Percentiles rank a stretch among this genome's conserved stretches.
These are phyloP conservation scores for Acacia confusa DNA, from an alignment of 306 rosid species.

Conservation along the genomic window DNA sequence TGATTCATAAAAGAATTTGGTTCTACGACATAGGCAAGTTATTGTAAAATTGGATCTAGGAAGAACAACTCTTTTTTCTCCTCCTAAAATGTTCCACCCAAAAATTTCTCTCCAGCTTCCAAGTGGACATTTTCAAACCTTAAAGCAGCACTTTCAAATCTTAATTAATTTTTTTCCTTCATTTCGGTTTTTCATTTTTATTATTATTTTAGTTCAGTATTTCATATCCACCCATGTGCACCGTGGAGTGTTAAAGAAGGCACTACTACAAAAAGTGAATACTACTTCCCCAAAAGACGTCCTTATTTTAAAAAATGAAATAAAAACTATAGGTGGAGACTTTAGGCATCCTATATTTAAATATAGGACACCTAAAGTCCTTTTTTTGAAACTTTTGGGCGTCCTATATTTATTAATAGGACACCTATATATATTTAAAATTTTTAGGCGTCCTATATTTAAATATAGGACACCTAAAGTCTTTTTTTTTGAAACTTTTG, in stretches of 20 bases:
- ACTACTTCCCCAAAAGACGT: no score
- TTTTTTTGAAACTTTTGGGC: no score
- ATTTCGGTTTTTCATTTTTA: background rate
- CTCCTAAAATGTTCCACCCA: slow-evolving; percentile 10
- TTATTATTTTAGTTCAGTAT: background rate
- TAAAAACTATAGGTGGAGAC: no score
- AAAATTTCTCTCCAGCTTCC: slow-evolving; percentile 36
- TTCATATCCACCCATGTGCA: slow-evolving; percentile 14
- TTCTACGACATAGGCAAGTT: background rate
- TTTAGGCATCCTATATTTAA: no score
- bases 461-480: no score
- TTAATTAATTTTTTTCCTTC: background rate
- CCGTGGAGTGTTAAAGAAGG: background rate
- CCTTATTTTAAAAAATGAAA: no score
- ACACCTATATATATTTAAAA: no score
- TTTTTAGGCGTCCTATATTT: no score
- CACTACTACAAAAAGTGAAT: no score
- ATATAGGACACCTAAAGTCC: no score
- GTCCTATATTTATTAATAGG: no score
- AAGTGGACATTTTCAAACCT: slow-evolving; percentile 38
- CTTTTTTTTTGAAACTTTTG: no score
- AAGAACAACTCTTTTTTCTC: background rate
- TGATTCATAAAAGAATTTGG: slow-evolving; percentile 16
- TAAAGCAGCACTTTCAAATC: slow-evolving; percentile 14
- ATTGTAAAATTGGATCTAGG: slow-evolving; percentile 16